Conservation (phyloP, 805 yeast species). For the Hermanozyma aechmeae region DNA sequence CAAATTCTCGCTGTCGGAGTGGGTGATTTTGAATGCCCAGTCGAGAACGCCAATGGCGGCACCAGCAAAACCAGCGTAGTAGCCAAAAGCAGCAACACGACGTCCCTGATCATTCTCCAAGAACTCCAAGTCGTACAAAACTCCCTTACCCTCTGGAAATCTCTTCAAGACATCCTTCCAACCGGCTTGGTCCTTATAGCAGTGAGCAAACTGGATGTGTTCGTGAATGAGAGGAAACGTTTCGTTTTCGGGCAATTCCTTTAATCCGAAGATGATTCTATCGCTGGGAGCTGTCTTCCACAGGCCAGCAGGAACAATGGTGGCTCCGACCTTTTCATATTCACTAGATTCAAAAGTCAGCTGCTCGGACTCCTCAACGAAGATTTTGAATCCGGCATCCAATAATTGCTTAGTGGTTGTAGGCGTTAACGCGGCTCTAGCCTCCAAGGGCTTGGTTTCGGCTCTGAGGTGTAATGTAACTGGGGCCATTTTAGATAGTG, state of each 20-base stretch:
- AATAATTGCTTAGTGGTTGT: constrained; percentile 73
- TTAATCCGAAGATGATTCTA: constrained; percentile 84
- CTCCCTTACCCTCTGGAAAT: constrained; percentile 88
- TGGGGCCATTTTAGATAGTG: constrained; percentile 1
- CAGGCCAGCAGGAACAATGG: constrained; percentile 84
- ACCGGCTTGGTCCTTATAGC: constrained; percentile 95
- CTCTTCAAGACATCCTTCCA: constrained; percentile 88
- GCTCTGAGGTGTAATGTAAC: constrained; percentile 87
- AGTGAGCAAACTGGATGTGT: constrained; percentile 97
- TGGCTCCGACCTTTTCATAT: constrained; percentile 74
- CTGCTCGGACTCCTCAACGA: constrained; percentile 80
- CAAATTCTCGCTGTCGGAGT: constrained; percentile 56
- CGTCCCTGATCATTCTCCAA: constrained; percentile 90
- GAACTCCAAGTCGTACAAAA: constrained; percentile 88
- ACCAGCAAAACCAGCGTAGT: constrained; percentile 99
- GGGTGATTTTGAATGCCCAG: constrained; percentile 87
- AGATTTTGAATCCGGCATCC: constrained; percentile 82
- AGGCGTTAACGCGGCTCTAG: constrained; percentile 95
- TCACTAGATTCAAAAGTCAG: constrained; percentile 73
- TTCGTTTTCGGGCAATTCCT: constrained; percentile 87
- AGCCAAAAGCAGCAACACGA: constrained; percentile 99
- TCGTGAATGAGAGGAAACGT: constrained; percentile 89
- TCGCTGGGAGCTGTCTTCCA: constrained; percentile 91
- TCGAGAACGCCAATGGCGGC: constrained; percentile 93
- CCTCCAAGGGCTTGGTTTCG: constrained; percentile 94